These are phyloP conservation scores for Rostrohypoxylon terebratum DNA, from an alignment of 495 filamentous ascomycete species.

Conservation along the genomic window DNA sequence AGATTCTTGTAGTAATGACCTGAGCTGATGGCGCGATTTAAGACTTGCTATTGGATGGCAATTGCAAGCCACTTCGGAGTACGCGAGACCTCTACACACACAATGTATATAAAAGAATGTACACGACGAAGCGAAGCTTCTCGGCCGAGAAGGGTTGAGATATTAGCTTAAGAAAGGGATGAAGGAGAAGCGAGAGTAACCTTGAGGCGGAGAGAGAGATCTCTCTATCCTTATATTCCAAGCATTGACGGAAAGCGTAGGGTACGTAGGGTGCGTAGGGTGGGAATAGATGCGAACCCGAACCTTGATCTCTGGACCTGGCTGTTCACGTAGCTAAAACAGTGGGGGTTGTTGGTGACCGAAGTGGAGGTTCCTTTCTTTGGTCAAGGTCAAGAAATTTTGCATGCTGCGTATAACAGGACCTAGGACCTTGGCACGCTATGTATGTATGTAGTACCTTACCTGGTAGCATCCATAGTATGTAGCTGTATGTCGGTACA, in stretches of 20 bases:
- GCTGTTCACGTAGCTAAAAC: conserved; percentile 27
- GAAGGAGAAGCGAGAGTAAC: conserved; percentile 1
- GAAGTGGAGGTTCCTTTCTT: conserved; percentile 13
- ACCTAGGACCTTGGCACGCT: too few species aligned
- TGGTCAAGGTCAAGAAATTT: conserved; percentile 13
- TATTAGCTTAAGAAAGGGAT: conserved; percentile 10
- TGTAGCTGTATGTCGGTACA: too few species aligned
- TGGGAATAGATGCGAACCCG: neutral
- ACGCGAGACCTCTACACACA: conserved; percentile 3
- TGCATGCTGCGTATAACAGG: conserved; percentile 13
- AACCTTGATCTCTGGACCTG: conserved; percentile 40
- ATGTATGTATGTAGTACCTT: too few species aligned
- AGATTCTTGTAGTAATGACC: neutral
- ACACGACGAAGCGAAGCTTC: conserved; percentile 21
- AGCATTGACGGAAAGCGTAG: conserved; percentile 13
- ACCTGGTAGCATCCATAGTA: too few species aligned
- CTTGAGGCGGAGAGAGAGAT: conserved; percentile 5
- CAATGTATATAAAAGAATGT: conserved; percentile 15
- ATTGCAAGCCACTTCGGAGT: conserved; percentile 7
- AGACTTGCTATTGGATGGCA: conserved; percentile 1
- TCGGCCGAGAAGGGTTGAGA: conserved; percentile 20
- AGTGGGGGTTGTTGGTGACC: conserved; percentile 23
- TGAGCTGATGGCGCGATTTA: neutral
- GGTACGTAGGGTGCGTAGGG: conserved; percentile 14
- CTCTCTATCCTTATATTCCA: conserved; percentile 33